Evolutionary conservation across 306 rosid genomes (phyloP).

Genomic region (Fagus crenata): DNA sequence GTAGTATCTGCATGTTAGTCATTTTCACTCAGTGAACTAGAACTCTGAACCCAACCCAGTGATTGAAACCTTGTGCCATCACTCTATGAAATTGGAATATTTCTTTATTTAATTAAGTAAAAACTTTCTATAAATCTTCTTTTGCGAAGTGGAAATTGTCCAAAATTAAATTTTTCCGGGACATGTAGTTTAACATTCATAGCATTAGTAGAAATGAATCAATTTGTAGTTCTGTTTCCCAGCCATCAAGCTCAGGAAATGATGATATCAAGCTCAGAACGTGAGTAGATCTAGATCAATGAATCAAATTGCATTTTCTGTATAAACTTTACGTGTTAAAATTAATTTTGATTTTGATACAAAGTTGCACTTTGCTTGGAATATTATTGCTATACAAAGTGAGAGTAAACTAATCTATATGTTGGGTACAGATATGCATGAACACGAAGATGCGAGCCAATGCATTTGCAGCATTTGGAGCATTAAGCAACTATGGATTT

Average conservation of each 20-base stretch:
- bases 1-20: not conserved
- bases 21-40: not conserved
- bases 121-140: not conserved
- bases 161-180: not conserved
- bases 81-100: not conserved
- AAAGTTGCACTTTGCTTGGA: not conserved
- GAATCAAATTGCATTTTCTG: not conserved
- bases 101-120: not conserved
- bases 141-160: not conserved
- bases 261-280: not conserved
- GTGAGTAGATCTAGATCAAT: not conserved
- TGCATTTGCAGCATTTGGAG: constrained; percentile 94
- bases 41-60: not conserved
- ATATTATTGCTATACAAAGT: constrained; percentile 4
- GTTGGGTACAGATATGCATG: constrained; percentile 57
- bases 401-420: not conserved
- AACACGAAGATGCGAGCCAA: constrained; percentile 76
- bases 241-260: not conserved
- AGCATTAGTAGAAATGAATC: not conserved
- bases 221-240: not conserved
- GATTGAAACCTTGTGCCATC: not conserved
- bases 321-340: not conserved
- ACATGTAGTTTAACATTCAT: not conserved
- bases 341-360: not conserved
- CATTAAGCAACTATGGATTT: constrained; percentile 64